Percentiles rank a stretch among this genome's conserved stretches.
phyloP scores from a whole-genome alignment of 2,329 filamentous ascomycete genomes.

The Tolypocladium amazonense region DNA sequence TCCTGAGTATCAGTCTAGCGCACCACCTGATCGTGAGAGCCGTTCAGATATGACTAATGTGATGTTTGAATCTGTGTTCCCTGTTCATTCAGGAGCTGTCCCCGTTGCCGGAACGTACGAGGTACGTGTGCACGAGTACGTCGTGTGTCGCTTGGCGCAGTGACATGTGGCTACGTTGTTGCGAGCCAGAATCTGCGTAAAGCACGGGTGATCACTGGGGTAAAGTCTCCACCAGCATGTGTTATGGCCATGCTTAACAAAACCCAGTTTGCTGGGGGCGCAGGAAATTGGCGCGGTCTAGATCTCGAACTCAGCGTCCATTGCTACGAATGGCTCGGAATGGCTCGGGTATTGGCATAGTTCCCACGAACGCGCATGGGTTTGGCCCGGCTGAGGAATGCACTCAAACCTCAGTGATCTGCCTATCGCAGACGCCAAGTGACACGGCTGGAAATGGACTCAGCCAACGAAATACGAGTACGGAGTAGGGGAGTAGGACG shows the following conservation, averaged over 20 bases:
- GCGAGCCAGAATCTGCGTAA: not conserved
- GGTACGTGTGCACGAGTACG: not conserved
- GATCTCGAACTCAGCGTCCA: no score
- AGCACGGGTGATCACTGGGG: not conserved
- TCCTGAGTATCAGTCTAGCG: not conserved
- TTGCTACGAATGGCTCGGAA: no score
- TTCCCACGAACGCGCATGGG: no score
- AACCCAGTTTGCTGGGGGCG: no score
- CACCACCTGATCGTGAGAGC: not conserved
- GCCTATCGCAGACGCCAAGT: no score
- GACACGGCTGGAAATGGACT: not conserved
- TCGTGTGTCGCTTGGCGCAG: not conserved
- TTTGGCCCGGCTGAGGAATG: no score
- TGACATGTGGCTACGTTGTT: not conserved
- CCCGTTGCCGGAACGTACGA: not conserved
- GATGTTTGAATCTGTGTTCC: not conserved
- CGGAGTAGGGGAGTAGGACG: no score
- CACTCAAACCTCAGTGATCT: no score
- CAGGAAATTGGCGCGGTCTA: no score
- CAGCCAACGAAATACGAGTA: no score
- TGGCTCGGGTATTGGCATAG: no score
- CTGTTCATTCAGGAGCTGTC: not conserved
- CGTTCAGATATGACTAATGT: not conserved
- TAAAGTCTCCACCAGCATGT: not conserved
- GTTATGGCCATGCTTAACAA: not conserved